These are phyloP conservation scores for Fraxinus dipetala DNA, from an alignment of 305 asterid genomes.

Conservation along the genomic window DNA sequence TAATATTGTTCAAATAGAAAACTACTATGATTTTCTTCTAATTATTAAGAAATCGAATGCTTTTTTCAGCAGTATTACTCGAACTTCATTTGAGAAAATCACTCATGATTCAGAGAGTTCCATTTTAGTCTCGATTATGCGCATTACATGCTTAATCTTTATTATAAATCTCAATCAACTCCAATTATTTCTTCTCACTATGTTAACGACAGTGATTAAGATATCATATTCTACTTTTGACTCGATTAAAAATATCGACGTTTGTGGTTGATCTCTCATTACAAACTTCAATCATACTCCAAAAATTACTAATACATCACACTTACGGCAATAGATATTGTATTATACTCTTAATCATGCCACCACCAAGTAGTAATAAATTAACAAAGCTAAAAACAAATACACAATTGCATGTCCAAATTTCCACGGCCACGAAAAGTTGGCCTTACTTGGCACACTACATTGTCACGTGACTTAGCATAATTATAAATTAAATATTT, in stretches of 20 bases:
- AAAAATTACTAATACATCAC: background rate
- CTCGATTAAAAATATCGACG: conserved; percentile 4
- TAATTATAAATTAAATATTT: background rate
- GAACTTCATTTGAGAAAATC: background rate
- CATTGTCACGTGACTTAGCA: conserved; percentile 20
- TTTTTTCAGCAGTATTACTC: background rate
- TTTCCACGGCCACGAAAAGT: background rate
- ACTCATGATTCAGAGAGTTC: conserved; percentile 25
- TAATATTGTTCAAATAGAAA: too few relatives aligned
- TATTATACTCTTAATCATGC: conserved; percentile 12
- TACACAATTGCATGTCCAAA: background rate
- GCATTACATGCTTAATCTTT: background rate
- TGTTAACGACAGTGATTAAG: background rate
- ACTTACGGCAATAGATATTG: conserved; percentile 1
- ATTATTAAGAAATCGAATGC: background rate
- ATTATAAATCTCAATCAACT: conserved; percentile 3
- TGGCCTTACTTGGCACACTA: background rate
- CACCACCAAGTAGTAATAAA: background rate
- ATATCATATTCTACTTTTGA: conserved; percentile 19
- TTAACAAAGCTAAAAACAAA: conserved; percentile 20
- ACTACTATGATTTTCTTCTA: background rate
- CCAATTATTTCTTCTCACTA: background rate
- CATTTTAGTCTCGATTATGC: conserved; percentile 15
- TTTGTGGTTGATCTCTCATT: conserved; percentile 19
- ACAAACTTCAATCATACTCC: conserved; percentile 22